Evolutionary conservation across 106 monocot genomes (phyloP).

Genomic region (Narthecium ossifragum): DNA sequence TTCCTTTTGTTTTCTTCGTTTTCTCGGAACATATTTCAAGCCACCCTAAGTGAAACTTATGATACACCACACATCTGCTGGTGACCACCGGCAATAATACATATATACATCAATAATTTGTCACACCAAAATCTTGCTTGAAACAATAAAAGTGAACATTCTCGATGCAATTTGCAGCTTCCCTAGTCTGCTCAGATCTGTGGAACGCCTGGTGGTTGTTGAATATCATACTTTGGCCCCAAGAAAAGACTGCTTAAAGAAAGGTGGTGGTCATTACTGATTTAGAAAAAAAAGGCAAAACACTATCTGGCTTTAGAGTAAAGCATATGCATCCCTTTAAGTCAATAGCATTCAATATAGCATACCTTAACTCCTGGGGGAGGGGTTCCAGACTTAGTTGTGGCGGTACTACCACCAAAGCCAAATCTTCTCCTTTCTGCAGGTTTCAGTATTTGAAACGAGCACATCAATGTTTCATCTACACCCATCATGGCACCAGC

Average conservation of each 20-base stretch:
- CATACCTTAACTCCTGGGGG: neutral
- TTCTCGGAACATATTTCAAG: no score
- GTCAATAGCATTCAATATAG: neutral
- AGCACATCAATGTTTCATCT: slow-evolving; percentile 1
- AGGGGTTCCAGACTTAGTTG: neutral
- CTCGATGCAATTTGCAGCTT: no score
- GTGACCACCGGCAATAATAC: no score
- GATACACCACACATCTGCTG: no score
- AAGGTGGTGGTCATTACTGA: neutral
- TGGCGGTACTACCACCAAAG: neutral
- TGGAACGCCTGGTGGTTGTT: no score
- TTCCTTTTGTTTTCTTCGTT: no score
- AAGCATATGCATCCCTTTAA: neutral
- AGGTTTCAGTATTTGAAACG: neutral
- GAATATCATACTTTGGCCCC: neutral
- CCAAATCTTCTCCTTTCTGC: neutral
- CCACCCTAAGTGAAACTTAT: no score
- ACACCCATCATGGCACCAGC: neutral
- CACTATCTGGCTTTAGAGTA: neutral
- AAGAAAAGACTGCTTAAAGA: neutral
- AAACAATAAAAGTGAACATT: no score
- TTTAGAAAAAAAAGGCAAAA: neutral
- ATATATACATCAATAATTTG: no score
- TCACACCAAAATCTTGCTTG: no score
- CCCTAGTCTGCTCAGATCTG: no score